A percentile compares a stretch with the other conserved stretches of the same genome.
phyloP scores from a whole-genome alignment of 805 yeast genomes.

The Metschnikowia gelsemii region DNA sequence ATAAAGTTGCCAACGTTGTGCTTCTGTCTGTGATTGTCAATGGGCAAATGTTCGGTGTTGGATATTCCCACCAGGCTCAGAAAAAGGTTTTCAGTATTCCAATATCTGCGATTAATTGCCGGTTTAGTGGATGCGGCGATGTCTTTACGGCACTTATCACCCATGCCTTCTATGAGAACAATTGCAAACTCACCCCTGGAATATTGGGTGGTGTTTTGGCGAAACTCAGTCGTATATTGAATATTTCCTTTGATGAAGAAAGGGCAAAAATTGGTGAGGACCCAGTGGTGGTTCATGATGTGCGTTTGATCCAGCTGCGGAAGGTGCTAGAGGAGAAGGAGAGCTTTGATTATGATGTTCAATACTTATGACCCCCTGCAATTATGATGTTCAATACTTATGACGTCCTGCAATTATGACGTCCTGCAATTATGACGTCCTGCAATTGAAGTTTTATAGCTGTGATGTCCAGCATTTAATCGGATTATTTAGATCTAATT shows the following conservation, averaged over 20 bases:
- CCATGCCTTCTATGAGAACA: slow-evolving; percentile 41
- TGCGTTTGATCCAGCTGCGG: slow-evolving; percentile 38
- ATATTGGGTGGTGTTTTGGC: slow-evolving; percentile 28
- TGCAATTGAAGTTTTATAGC: too few relatives aligned
- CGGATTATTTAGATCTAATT: too few relatives aligned
- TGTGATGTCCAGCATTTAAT: too few relatives aligned
- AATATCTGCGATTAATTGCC: slow-evolving; percentile 53
- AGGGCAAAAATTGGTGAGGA: slow-evolving; percentile 13
- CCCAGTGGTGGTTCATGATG: slow-evolving; percentile 32
- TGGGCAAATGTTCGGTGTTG: slow-evolving; percentile 40
- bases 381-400: too few relatives aligned
- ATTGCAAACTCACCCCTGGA: slow-evolving; percentile 23
- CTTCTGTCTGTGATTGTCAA: slow-evolving; percentile 54
- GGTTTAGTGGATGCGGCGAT: slow-evolving; percentile 76
- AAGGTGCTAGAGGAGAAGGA: slow-evolving; percentile 23
- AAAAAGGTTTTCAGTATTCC: slow-evolving; percentile 33
- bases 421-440: too few relatives aligned
- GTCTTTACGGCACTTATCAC: slow-evolving; percentile 62
- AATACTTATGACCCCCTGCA: slow-evolving; percentile 1
- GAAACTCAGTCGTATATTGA: slow-evolving; percentile 31
- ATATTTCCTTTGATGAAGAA: slow-evolving; percentile 27
- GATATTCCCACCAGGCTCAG: slow-evolving; percentile 22
- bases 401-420: too few relatives aligned
- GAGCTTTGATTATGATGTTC: not conserved
- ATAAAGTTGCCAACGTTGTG: slow-evolving; percentile 52